Evolutionary conservation across 2,329 filamentous ascomycete genomes (phyloP).

Genomic region (Talaromyces piceae): DNA sequence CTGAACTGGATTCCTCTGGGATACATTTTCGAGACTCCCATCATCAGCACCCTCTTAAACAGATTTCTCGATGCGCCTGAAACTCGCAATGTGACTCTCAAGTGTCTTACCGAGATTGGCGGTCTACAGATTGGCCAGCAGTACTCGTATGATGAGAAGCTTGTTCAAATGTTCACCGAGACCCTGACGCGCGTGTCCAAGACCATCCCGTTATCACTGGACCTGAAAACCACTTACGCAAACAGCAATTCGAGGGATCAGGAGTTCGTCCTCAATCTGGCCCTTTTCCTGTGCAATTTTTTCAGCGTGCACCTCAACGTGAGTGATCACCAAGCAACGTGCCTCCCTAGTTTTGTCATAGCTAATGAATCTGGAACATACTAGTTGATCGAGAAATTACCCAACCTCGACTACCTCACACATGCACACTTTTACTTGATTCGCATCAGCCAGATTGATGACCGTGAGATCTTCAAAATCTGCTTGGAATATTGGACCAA

Average conservation of each 20-base stretch:
- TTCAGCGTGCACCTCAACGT: conserved; percentile 88
- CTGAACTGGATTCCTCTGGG: conserved; percentile 98
- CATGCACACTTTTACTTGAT: conserved; percentile 98
- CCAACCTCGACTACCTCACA: conserved; percentile 87
- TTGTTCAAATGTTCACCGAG: conserved; percentile 98
- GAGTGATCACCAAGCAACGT: conserved; percentile 20
- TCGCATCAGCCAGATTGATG: conserved; percentile 95
- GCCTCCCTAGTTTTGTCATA: conserved; percentile 7
- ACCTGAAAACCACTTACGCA: conserved; percentile 85
- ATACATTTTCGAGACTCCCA: conserved; percentile 95
- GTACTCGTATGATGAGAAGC: conserved; percentile 82
- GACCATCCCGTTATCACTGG: conserved; percentile 84
- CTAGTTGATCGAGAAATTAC: conserved; percentile 86
- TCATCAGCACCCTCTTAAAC: conserved; percentile 89
- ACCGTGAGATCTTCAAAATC: conserved; percentile 99
- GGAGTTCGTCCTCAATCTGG: conserved; percentile 95
- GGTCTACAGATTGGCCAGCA: conserved; percentile 74
- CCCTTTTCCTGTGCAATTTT: conserved; percentile 93
- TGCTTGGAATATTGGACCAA: conserved; percentile 99
- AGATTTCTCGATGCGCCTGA: conserved; percentile 89
- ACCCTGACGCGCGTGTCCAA: conserved; percentile 86
- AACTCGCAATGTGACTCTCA: conserved; percentile 93
- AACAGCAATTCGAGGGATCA: conserved; percentile 89
- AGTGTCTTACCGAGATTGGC: conserved; percentile 95
- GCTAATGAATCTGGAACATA: conserved; percentile 9